Conservation (phyloP, 441 rosid species). For the Populus hybrid region DNA sequence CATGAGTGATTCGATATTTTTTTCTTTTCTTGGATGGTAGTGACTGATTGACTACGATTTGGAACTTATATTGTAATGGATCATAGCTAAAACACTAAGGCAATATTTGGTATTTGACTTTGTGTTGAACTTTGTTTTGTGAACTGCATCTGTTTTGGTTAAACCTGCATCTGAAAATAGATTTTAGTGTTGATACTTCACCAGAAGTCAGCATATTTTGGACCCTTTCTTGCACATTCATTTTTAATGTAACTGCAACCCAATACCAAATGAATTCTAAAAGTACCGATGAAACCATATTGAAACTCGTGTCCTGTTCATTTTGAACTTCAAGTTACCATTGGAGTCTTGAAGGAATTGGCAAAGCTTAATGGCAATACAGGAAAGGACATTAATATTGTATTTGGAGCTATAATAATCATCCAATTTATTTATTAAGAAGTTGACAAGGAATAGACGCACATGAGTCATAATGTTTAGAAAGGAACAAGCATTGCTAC, state of each 20-base stretch:
- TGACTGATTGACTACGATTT: neutral
- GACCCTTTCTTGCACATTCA: neutral
- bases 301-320: neutral
- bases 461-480: neutral
- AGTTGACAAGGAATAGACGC: neutral
- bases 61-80: conserved; percentile 1
- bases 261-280: neutral
- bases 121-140: neutral
- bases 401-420: neutral
- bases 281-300: neutral
- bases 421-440: neutral
- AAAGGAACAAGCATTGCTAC: no score
- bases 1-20: neutral
- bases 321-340: neutral
- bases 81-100: neutral
- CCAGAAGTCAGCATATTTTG: neutral
- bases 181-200: neutral
- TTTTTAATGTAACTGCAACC: no score
- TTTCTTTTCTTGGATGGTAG: neutral
- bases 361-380: neutral
- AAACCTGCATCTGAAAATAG: neutral
- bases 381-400: no score
- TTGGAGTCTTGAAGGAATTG: neutral
- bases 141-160: neutral
- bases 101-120: neutral